Conservation (phyloP, 2,329 filamentous ascomycete species). For the Aspergillus quadricinctus region DNA sequence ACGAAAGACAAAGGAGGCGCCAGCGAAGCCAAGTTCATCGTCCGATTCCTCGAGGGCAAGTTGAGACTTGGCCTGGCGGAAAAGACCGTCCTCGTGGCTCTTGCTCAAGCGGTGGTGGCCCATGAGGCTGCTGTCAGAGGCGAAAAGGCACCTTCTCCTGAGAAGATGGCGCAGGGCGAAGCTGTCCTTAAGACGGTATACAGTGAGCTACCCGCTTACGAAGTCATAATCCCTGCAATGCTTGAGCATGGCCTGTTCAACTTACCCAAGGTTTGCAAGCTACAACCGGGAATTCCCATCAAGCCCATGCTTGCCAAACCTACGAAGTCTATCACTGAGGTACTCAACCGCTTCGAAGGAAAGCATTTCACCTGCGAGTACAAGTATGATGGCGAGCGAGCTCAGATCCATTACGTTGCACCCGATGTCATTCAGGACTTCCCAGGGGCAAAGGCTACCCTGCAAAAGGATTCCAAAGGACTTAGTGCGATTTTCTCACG, state of each 20-base stretch:
- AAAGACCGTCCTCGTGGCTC: constrained; percentile 81
- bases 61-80: constrained; percentile 87
- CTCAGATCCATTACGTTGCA: constrained; percentile 96
- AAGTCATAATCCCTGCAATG: constrained; percentile 88
- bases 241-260: constrained; percentile 80
- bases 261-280: constrained; percentile 77
- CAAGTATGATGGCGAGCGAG: constrained; percentile 96
- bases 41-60: constrained; percentile 92
- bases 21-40: constrained; percentile 90
- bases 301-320: constrained; percentile 99
- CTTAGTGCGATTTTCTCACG: constrained; percentile 92
- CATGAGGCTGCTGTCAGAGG: constrained; percentile 73
- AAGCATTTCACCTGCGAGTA: constrained; percentile 98
- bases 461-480: constrained; percentile 63
- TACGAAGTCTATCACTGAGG: constrained; percentile 96
- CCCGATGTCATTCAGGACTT: constrained; percentile 70
- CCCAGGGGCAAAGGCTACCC: constrained; percentile 57
- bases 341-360: constrained; percentile 90
- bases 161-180: constrained; percentile 79
- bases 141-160: constrained; percentile 63
- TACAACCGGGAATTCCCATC: constrained; percentile 87
- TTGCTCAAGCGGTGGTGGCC: constrained; percentile 81
- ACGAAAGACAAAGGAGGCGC: constrained; percentile 87
- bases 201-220: constrained; percentile 90
- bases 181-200: constrained; percentile 84